Evolutionary conservation across 2,329 filamentous ascomycete genomes (phyloP), one percentile per base, ranked within the genome.

Genomic region (Fusarium virguliforme): DNA sequence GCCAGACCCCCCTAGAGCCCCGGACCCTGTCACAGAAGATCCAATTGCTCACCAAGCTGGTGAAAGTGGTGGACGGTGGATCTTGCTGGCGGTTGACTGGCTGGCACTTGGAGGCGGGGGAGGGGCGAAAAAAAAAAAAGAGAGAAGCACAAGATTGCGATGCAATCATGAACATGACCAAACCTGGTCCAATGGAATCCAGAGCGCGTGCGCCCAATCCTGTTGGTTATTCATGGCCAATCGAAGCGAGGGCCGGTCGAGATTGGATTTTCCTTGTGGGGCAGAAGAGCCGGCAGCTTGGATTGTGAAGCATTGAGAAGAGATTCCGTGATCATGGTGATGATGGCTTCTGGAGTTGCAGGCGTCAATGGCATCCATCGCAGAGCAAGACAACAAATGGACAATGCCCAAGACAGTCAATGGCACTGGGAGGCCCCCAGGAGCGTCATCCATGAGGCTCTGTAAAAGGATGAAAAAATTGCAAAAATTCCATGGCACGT

Each of bases 11-110:
- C 30, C 40, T 59, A 35, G 57, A 35, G 51, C 40, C 67, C 59
- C 48, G 55, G 63, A 60, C 67, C 63, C 63, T 72, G 63, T 62
- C 63, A 73, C 66, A 73, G 53, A 30, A 57, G 60, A 38, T 46
- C 30, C 62, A 59, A 55, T 41, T 58, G 43, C 61, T 65, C 59
- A 62, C 51, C 57, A 70, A 59, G 41, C 57, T 40, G 24, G 66
- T 62, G 43, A 51, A 70, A 46, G 54, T 67, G 55, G 59, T 65
- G 66, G 65, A 65, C 70, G 65, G 68, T 72, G 69, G 69, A 71
- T 69, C 65, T 72, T 38, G 53, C 51, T 69, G 34, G 22, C 55
- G 62, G 61, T 71, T 62, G 41, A 64, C 41, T 73, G 66, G 70
- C 40, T 59, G 43, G 67, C 60, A 53, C 53, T 61, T 46, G 59